Percentiles rank a stretch among this genome's conserved stretches.
Conservation (phyloP, 495 filamentous ascomycete genomes). For the Aspergillus kassunensis region DNA sequence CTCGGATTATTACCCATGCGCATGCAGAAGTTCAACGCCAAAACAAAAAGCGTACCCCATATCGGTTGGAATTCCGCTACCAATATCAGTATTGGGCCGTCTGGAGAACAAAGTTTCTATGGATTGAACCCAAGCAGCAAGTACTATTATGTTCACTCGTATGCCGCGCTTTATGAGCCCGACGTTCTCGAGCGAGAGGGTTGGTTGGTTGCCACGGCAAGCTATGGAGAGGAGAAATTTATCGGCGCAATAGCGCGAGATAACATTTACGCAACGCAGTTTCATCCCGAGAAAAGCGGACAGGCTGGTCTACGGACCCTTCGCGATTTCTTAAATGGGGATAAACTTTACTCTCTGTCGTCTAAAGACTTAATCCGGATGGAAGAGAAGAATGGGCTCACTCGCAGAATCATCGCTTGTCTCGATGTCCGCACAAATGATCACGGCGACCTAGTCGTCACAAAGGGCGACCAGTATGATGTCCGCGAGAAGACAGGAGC, state of each 20-base stretch:
- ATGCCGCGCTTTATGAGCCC: conserved; percentile 71
- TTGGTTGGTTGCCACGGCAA: conserved; percentile 84
- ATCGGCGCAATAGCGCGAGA: conserved; percentile 82
- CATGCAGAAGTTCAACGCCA: conserved; percentile 72
- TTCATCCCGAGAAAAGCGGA: conserved; percentile 97
- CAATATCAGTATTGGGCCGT: conserved; percentile 42
- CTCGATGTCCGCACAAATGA: conserved; percentile 97
- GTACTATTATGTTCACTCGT: conserved; percentile 98
- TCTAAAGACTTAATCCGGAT: conserved; percentile 19
- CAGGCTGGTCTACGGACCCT: conserved; percentile 78
- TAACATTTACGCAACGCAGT: conserved; percentile 88
- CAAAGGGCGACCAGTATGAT: conserved; percentile 98
- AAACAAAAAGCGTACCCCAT: conserved; percentile 85
- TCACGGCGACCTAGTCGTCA: conserved; percentile 90
- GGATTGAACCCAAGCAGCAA: conserved; percentile 76
- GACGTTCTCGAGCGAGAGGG: conserved; percentile 71
- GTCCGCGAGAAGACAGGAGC: conserved; percentile 81
- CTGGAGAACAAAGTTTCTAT: conserved; percentile 57
- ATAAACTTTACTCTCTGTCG: conserved; percentile 43
- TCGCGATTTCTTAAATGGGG: conserved; percentile 76
- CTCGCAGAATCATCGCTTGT: conserved; percentile 87
- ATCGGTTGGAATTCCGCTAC: conserved; percentile 96
- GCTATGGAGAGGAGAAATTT: conserved; percentile 86
- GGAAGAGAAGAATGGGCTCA: conserved; percentile 62
- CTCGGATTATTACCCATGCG: conserved; percentile 67